These are phyloP conservation scores for Kazachstania viticola DNA, from an alignment of 805 yeast genomes.

Conservation along the genomic window DNA sequence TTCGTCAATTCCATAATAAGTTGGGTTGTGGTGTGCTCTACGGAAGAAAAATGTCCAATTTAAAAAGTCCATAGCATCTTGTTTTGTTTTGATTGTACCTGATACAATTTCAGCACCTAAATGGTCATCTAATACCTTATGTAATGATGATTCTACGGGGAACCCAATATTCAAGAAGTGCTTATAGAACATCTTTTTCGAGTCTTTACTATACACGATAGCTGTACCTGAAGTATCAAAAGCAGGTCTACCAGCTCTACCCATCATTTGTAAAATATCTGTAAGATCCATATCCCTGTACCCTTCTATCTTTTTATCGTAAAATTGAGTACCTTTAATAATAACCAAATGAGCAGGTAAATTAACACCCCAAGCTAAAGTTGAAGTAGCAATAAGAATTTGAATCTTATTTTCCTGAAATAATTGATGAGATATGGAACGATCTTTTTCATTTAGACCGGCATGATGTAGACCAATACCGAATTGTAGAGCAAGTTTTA, in stretches of 20 bases:
- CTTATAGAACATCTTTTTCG: conserved; percentile 75
- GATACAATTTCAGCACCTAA: conserved; percentile 91
- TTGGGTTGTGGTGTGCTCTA: conserved; percentile 88
- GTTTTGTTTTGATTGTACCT: conserved; percentile 85
- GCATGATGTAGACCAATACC: conserved; percentile 98
- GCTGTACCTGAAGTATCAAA: conserved; percentile 91
- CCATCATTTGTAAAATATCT: conserved; percentile 95
- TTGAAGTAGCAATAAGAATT: conserved; percentile 89
- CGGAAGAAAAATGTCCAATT: conserved; percentile 92
- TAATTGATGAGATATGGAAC: conserved; percentile 79
- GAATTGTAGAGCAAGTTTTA: conserved; percentile 52
- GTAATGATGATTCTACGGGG: conserved; percentile 82
- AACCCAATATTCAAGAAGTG: conserved; percentile 84
- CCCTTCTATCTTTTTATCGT: conserved; percentile 89
- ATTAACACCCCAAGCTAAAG: conserved; percentile 99
- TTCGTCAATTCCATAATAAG: conserved; percentile 76
- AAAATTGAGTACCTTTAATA: conserved; percentile 92
- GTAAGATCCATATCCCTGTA: conserved; percentile 87
- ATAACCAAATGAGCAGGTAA: conserved; percentile 98
- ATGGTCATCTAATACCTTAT: conserved; percentile 75
- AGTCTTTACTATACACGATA: conserved; percentile 72
- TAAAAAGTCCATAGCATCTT: conserved; percentile 90
- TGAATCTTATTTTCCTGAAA: conserved; percentile 75
- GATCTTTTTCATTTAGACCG: conserved; percentile 82
- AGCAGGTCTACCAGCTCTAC: conserved; percentile 99